Evolutionary conservation across 169 alveolate genomes (phyloP), one percentile per base, ranked within the genome.

Genomic region (Hepatocystis sp.): DNA sequence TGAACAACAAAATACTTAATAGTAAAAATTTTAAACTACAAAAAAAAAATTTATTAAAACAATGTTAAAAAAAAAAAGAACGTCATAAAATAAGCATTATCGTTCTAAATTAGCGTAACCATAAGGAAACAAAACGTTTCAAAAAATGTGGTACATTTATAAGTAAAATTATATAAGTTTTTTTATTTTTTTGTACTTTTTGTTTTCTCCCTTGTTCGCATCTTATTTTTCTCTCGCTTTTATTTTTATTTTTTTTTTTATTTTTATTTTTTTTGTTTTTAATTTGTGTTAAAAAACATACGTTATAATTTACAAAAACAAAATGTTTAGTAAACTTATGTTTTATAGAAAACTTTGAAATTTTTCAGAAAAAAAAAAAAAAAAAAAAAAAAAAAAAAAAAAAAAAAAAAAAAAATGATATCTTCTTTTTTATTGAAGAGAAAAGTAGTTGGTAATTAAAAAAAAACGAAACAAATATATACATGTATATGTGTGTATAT

Each of bases 331-430:
- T 1, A 15, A 3, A 2, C 4, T 52, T 52, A 21, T 53, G 10
- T 53, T 28, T 53, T 25, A 19, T 25, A 5, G 5, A 10, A 53
- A 53, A 53, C n/a, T n/a, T n/a, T n/a, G 15, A 25, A 55, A n/a
- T 53, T 23, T 28, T 28, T n/a, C n/a, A n/a, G n/a, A n/a, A n/a
- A n/a, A n/a, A n/a, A n/a, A n/a, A n/a, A n/a, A n/a, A n/a, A n/a
- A n/a, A n/a, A n/a, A n/a, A n/a, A n/a, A n/a, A n/a, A n/a, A n/a
- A n/a, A n/a, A n/a, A n/a, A n/a, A n/a, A n/a, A n/a, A n/a, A n/a
- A n/a, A n/a, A n/a, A n/a, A n/a, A n/a, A 55, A 21, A 19, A 28
- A 47, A 71, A 58, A 32, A 25, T 44, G 67, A 27, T 76, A 49
- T 34, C 52, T 63, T 36, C 44, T 42, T 36, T n/a, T 10, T 10